Base-by-base conservation (phyloP, 169 alveolate species). In the Plasmodium fragile region DNA sequence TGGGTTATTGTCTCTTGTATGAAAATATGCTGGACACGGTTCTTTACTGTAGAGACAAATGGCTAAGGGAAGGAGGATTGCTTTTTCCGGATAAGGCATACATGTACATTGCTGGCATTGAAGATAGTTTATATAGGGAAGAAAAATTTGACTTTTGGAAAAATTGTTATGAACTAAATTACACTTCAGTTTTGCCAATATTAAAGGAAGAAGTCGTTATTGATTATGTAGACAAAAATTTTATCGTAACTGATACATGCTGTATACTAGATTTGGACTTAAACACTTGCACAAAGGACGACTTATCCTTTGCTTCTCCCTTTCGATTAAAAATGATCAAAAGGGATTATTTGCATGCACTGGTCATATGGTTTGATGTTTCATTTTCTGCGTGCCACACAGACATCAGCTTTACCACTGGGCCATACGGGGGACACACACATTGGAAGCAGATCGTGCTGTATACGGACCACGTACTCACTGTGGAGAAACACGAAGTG, bases 1-100 rank as follows among this genome's bases (percentile, higher is more conserved):
- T 99, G 99, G 99, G 99, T 0, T 98, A 99, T 93, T 98, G 98
- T 94, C 96, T 99, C n/a, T 97, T 99, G 13, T 99, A 98, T 94
- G 99, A 99, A 95, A 96, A 98, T 81, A 99, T 99, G 99, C 96
- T 99, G 13, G 99, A 98, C 90, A 97, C 99, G 43, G 99, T 99
- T 25, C 82, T 99, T 59, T 98, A 89, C 96, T 99, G 99, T 73
- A 97, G 99, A 91, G 99, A 99, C 95, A 98, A 98, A 96, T 99
- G 99, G 99, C 97, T 99, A 30, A 95, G 93, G 32, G 93, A 97
- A 32, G 99, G 97, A 52, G 99, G 99, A 4, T 91, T 98, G 69
- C 96, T 99, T 92, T 98, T 99, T 25, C 99, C 99, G 4, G 99
- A 99, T 95, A 96, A 97, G 80, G 99, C 99, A 2, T 96, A 96